These are phyloP conservation scores for Calocybe indica DNA, from an alignment of 768 basidiomycete species.

Conservation along the genomic window DNA sequence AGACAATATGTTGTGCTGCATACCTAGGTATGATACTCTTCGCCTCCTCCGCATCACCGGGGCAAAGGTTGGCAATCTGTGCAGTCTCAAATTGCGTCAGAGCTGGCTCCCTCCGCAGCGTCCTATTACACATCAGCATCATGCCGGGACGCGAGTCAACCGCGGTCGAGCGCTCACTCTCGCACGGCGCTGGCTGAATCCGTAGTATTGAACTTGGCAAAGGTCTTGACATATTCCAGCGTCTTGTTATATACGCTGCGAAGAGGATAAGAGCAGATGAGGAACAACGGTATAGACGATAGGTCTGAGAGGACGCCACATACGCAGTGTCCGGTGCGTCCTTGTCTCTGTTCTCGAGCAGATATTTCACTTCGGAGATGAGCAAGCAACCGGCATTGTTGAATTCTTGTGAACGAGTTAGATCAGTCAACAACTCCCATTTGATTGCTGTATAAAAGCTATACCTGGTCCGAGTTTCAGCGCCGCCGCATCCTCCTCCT, in stretches of 20 bases:
- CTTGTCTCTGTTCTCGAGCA: slow-evolving; percentile 83
- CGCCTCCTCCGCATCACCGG: slow-evolving; percentile 83
- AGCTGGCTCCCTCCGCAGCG: slow-evolving; percentile 69
- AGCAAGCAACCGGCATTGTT: slow-evolving; percentile 88
- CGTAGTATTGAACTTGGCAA: slow-evolving; percentile 84
- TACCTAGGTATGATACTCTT: slow-evolving; percentile 90
- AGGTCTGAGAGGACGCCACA: slow-evolving; percentile 17
- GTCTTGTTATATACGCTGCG: slow-evolving; percentile 89
- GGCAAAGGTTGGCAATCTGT: slow-evolving; percentile 88
- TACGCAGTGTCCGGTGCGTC: slow-evolving; percentile 85
- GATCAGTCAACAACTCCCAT: background rate
- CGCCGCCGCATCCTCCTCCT: slow-evolving; percentile 84
- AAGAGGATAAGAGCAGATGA: background rate
- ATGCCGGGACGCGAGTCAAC: background rate
- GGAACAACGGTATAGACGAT: background rate
- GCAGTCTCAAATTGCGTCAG: slow-evolving; percentile 89
- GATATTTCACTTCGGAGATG: slow-evolving; percentile 89
- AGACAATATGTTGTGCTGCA: slow-evolving; percentile 6
- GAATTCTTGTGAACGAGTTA: slow-evolving; percentile 50
- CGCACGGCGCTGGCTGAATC: slow-evolving; percentile 83
- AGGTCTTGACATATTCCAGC: slow-evolving; percentile 85
- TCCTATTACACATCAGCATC: slow-evolving; percentile 34
- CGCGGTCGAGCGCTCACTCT: slow-evolving; percentile 49
- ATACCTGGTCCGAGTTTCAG: slow-evolving; percentile 76
- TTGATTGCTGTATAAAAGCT: background rate